These are phyloP conservation scores for Apostasia ramifera DNA, from an alignment of 106 monocot genomes.

Conservation along the genomic window DNA sequence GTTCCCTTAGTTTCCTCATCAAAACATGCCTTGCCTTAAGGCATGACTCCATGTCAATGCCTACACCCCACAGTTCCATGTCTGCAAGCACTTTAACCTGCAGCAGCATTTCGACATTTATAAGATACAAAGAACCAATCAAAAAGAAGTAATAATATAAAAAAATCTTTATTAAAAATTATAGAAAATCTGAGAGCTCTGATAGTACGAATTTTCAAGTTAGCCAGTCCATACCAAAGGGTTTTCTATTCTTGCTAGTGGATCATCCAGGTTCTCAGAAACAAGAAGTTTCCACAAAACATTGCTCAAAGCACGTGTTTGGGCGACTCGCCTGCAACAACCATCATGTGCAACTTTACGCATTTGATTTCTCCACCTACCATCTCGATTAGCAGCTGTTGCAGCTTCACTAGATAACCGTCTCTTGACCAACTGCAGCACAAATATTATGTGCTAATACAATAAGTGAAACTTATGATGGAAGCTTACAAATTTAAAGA, in stretches of 20 bases:
- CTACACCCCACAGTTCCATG: conserved; percentile 94
- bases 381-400: conserved; percentile 67
- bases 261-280: conserved; percentile 61
- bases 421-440: conserved; percentile 66
- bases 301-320: conserved; percentile 60
- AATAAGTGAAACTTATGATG: neutral
- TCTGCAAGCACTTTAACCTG: conserved; percentile 87
- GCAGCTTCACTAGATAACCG: conserved; percentile 59
- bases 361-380: conserved; percentile 96
- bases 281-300: conserved; percentile 65
- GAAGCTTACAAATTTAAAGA: neutral
- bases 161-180: neutral
- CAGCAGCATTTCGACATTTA: neutral
- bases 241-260: conserved; percentile 54
- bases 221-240: conserved; percentile 58
- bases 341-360: conserved; percentile 91
- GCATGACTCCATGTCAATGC: conserved; percentile 88
- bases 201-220: neutral
- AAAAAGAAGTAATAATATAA: neutral
- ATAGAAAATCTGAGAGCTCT: neutral
- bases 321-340: conserved; percentile 88
- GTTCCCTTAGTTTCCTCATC: conserved; percentile 78
- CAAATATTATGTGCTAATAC: neutral
- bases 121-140: neutral
- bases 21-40: conserved; percentile 61